Base-by-base conservation (phyloP, 345 rosid genomes). In the Bruguiera parviflora region DNA sequence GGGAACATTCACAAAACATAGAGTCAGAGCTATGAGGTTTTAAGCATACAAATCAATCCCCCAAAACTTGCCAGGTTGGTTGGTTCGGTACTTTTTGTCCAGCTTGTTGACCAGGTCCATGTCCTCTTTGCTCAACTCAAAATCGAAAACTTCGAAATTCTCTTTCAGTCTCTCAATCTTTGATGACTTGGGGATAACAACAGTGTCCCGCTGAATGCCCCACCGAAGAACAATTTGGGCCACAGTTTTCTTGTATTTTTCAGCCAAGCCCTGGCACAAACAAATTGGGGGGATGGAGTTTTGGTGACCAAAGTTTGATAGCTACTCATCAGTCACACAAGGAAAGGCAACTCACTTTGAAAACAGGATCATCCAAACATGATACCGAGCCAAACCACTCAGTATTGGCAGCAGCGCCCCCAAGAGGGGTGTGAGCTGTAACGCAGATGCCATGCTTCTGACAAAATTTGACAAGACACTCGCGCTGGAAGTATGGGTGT, bases 401-500 rank as follows among this genome's bases (percentile, higher is more conserved):
- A 6, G 88, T 79, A 51, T 89, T 93, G 35, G 92, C 97, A 0
- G 46, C 76, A 59, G 94, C 82, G 62, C 98, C 98, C 65, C 94
- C 96, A 0, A 89, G 87, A 71, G 97, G 97, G 60, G 97, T 93
- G 74, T 91, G 97, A 28, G 97, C 96, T 0, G 96, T 91, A 39
- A 93, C 89, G 53, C 86, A 83, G 43, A 93, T 76, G 11, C 87
- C 94, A 2, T 91, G 97, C 77, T 93, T 93, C 78, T 83, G 97
- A 77, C 96, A 93, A 82, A 93, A 91, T 59, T 89, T 91, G 55
- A 93, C 91, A 37, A 91, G 97, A 16, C 83, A 91, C 3, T 91
- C 92, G 0, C 98, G 94, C 73, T 93, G 98, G 68, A 93, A 93
- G 81, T 91, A 93, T 46, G 96, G 97, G 64, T 91, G 97, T 8